Conservation (phyloP, 2,329 filamentous ascomycete species). For the Trichoderma gracile region DNA sequence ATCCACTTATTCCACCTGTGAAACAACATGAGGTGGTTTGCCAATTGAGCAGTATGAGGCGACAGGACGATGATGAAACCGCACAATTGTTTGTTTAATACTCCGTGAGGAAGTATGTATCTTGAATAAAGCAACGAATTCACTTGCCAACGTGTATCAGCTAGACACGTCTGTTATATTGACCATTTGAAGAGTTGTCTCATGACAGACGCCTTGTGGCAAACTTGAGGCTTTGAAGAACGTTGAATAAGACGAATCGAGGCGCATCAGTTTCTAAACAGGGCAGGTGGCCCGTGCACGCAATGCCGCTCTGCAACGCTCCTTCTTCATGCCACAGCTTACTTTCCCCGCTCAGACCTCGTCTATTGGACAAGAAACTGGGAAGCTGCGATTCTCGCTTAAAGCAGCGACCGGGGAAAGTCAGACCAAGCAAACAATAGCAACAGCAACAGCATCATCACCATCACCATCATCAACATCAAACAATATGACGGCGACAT, state of each 20-base stretch:
- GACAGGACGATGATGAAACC: conserved; percentile 3
- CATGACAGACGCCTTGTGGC: too few relatives aligned
- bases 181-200: too few relatives aligned
- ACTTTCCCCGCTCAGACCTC: conserved; percentile 8
- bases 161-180: too few relatives aligned
- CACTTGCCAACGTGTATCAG: too few relatives aligned
- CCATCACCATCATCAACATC: too few relatives aligned
- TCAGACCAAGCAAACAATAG: neutral
- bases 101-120: conserved; percentile 19
- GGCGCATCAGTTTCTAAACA: neutral
- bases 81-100: conserved; percentile 11
- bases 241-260: too few relatives aligned
- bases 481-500: too few relatives aligned
- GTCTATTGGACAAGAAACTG: neutral
- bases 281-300: conserved; percentile 18
- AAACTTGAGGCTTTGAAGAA: too few relatives aligned
- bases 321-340: neutral
- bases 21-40: neutral
- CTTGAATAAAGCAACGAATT: neutral
- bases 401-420: conserved; percentile 7
- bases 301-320: conserved; percentile 19
- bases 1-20: neutral
- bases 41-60: neutral
- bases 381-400: neutral
- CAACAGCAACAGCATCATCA: too few relatives aligned